Evolutionary conservation across 2,329 filamentous ascomycete species (phyloP).

Genomic region (Leptographium lundbergii): DNA sequence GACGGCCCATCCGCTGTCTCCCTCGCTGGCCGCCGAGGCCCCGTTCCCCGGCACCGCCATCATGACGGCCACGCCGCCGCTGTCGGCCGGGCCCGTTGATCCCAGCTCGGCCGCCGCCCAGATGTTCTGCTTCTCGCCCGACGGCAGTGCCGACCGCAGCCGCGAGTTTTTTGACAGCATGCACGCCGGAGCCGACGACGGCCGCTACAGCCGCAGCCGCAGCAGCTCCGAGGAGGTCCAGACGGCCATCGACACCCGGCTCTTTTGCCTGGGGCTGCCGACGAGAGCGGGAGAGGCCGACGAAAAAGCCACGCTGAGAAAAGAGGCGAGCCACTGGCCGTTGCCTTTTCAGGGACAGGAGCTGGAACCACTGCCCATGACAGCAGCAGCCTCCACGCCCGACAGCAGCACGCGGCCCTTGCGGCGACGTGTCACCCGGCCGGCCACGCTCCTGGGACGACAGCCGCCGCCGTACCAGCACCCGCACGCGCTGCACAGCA

Average conservation of each 20-base stretch:
- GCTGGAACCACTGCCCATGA: not conserved
- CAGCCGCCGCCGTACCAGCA: constrained; percentile 40
- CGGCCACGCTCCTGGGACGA: constrained; percentile 17
- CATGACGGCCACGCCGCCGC: constrained; percentile 46
- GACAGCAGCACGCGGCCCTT: constrained; percentile 16
- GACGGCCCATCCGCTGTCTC: constrained; percentile 37
- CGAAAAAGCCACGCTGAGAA: no score
- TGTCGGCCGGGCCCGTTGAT: constrained; percentile 41
- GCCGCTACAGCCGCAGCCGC: not conserved
- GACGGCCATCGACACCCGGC: not conserved
- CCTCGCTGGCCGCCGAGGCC: constrained; percentile 28
- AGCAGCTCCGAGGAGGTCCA: not conserved
- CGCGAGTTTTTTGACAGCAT: constrained; percentile 1
- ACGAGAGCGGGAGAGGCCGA: no score
- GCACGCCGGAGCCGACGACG: not conserved
- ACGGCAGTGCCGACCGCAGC: constrained; percentile 6
- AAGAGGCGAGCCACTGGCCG: no score
- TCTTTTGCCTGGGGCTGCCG: not conserved
- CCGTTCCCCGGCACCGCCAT: constrained; percentile 34
- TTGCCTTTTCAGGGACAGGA: no score
- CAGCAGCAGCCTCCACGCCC: not conserved
- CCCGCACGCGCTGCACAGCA: constrained; percentile 46
- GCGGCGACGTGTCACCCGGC: constrained; percentile 24
- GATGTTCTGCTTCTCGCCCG: constrained; percentile 32
- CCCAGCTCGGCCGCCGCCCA: constrained; percentile 14